phyloP scores from a whole-genome alignment of 1,284 basidiomycete genomes.

The Trametes pubescens region DNA sequence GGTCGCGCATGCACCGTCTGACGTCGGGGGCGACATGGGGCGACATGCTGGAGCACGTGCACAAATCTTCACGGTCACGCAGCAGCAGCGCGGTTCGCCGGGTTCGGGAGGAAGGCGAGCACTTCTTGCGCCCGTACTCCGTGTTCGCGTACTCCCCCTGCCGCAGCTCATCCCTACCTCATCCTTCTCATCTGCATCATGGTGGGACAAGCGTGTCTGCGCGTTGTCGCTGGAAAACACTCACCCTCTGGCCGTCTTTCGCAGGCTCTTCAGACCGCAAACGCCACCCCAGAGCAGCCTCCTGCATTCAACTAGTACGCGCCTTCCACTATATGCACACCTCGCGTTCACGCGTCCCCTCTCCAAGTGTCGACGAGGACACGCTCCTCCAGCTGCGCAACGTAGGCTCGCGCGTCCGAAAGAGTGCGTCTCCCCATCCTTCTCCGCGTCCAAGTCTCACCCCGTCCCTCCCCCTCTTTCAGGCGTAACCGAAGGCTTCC shows the following conservation, averaged over 20 bases:
- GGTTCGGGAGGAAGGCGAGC: constrained; percentile 10
- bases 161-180: background rate
- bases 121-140: background rate
- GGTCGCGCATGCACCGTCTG: background rate
- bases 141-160: background rate
- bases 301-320: constrained; percentile 30
- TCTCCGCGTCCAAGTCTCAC: constrained; percentile 11
- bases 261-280: constrained; percentile 4
- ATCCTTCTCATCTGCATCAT: background rate
- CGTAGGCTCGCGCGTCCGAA: constrained; percentile 34
- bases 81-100: constrained; percentile 11
- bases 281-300: constrained; percentile 17
- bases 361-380: constrained; percentile 35
- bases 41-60: constrained; percentile 24
- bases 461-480: background rate
- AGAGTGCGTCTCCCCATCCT: constrained; percentile 29
- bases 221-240: background rate
- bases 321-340: background rate
- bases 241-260: background rate
- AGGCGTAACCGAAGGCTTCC: constrained; percentile 39
- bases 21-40: background rate
- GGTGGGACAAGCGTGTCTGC: constrained; percentile 2
- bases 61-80: constrained; percentile 32
- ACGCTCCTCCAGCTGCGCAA: constrained; percentile 34
- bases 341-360: constrained; percentile 5